Percentiles rank a stretch among this genome's conserved stretches.
Conservation (phyloP, 257 asterid species). For the Nicotiana sylvestris region DNA sequence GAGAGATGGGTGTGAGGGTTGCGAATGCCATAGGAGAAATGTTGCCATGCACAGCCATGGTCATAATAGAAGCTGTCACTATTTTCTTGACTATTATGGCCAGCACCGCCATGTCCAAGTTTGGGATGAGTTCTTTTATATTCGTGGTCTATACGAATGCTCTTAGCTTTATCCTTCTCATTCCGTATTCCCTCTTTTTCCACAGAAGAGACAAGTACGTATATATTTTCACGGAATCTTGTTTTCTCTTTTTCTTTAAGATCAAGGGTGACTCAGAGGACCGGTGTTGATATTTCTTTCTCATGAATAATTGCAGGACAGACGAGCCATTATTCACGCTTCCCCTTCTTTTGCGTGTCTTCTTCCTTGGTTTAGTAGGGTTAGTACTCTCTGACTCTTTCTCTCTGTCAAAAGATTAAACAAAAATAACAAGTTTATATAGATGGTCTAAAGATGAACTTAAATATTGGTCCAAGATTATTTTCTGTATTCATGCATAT, state of each 20-base stretch:
- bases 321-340: constrained; percentile 39
- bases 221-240: background rate
- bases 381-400: constrained; percentile 9
- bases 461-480: too few relatives aligned
- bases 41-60: constrained; percentile 53
- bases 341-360: constrained; percentile 38
- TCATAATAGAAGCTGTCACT: constrained; percentile 54
- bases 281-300: background rate
- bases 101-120: constrained; percentile 57
- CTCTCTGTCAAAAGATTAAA: background rate
- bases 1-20: constrained; percentile 25
- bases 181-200: constrained; percentile 35
- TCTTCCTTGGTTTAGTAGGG: constrained; percentile 69
- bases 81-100: constrained; percentile 59
- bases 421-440: too few relatives aligned
- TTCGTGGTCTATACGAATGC: constrained; percentile 72
- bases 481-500: too few relatives aligned
- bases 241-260: background rate
- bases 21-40: constrained; percentile 26
- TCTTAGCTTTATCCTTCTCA: constrained; percentile 52
- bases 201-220: constrained; percentile 33
- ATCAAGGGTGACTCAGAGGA: background rate
- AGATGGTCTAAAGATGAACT: too few relatives aligned
- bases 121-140: constrained; percentile 67
- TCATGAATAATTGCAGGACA: constrained; percentile 27